These are phyloP conservation scores for Dictyostelium purpureum DNA, from an alignment of 78 protist species.

Conservation along the genomic window DNA sequence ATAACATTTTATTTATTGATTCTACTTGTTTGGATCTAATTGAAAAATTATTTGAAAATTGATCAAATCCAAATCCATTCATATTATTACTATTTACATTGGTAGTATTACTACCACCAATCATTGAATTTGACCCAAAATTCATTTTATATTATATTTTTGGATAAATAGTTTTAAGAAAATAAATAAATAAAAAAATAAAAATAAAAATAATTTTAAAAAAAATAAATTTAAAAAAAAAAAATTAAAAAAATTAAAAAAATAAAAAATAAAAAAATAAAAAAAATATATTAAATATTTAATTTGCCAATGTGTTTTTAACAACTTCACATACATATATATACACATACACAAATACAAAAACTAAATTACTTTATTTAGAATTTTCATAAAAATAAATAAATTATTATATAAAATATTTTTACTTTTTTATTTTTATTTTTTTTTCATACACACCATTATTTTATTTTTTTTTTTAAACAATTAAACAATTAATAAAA, in stretches of 20 bases:
- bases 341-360: neutral
- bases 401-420: no score
- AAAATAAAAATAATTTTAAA: neutral
- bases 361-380: no score
- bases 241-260: neutral
- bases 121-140: no score
- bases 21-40: constrained; percentile 59
- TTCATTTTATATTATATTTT: neutral
- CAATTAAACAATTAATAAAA: neutral
- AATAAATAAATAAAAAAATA: neutral
- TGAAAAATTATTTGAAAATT: constrained; percentile 45
- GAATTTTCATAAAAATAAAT: no score
- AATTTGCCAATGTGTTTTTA: neutral
- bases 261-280: neutral
- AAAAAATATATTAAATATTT: neutral
- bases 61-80: constrained; percentile 30
- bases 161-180: neutral
- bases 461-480: neutral
- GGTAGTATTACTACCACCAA: no score
- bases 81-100: neutral
- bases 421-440: no score
- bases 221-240: neutral
- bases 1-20: constrained; percentile 33
- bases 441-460: no score
- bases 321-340: neutral